A percentile compares a stretch with the other conserved stretches of the same genome.
Evolutionary conservation across 2,329 filamentous ascomycete species (phyloP).

Genomic region (Clonostachys sp.): DNA sequence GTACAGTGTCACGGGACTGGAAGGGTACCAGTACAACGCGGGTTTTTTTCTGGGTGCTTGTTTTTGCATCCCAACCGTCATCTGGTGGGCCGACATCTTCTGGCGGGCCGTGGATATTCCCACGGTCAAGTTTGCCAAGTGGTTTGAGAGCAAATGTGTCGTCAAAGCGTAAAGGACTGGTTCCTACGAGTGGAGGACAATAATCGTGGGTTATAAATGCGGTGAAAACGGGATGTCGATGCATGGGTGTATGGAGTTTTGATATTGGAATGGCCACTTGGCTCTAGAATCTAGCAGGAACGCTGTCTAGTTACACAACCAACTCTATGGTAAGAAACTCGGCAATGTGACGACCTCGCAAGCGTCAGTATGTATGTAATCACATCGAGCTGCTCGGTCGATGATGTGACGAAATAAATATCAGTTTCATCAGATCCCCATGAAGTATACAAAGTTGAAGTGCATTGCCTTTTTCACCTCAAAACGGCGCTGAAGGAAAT

Average conservation of each 20-base stretch:
- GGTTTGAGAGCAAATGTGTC: conserved; percentile 42
- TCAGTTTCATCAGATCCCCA: not conserved
- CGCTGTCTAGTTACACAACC: too few relatives aligned
- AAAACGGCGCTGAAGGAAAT: not conserved
- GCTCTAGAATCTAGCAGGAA: too few relatives aligned
- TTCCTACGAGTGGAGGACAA: too few relatives aligned
- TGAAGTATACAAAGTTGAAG: not conserved
- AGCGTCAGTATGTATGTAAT: too few relatives aligned
- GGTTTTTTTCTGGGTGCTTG: conserved; percentile 41
- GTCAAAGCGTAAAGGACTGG: conserved; percentile 11
- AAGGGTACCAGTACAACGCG: conserved; percentile 35
- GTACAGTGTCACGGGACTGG: conserved; percentile 40
- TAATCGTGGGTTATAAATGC: too few relatives aligned
- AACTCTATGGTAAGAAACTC: too few relatives aligned
- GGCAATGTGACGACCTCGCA: too few relatives aligned
- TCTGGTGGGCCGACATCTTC: conserved; percentile 53
- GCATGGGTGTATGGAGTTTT: too few relatives aligned
- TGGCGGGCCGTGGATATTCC: conserved; percentile 52
- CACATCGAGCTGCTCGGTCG: too few relatives aligned
- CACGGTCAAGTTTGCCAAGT: conserved; percentile 50
- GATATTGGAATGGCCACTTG: too few relatives aligned
- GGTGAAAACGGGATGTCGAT: too few relatives aligned
- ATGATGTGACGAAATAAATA: too few relatives aligned
- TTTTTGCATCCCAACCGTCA: conserved; percentile 43
- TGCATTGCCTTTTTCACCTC: not conserved